Evolutionary conservation across 805 yeast species (phyloP).

Genomic region (Wickerhamomyces ciferrii): DNA sequence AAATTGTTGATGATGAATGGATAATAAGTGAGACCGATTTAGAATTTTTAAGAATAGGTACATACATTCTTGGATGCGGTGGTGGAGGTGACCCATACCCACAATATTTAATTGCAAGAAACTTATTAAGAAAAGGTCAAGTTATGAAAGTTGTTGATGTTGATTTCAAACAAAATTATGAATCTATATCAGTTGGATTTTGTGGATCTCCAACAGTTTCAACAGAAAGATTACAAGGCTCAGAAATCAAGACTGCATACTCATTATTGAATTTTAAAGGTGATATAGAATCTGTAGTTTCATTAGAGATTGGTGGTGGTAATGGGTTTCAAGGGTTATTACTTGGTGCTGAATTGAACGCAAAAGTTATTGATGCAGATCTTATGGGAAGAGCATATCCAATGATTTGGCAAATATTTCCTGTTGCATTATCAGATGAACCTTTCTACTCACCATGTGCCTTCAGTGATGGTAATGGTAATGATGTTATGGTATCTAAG

Average conservation of each 20-base stretch:
- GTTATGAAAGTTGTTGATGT: conserved; percentile 28
- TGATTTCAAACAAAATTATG: conserved; percentile 22
- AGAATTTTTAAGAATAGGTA: conserved; percentile 33
- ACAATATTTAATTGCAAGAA: conserved; percentile 25
- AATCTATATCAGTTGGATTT: conserved; percentile 27
- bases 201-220: conserved; percentile 46
- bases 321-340: conserved; percentile 32
- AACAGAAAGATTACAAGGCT: conserved; percentile 35
- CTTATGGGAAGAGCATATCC: conserved; percentile 46
- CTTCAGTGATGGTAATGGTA: conserved; percentile 39
- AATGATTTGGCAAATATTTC: conserved; percentile 36
- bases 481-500: conserved; percentile 26
- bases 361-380: conserved; percentile 32
- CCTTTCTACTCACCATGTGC: conserved; percentile 22
- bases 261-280: conserved; percentile 20
- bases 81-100: conserved; percentile 43
- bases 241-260: conserved; percentile 30
- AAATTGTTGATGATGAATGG: conserved; percentile 32
- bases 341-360: conserved; percentile 21
- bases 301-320: conserved; percentile 40
- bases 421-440: conserved; percentile 22
- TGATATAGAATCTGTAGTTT: conserved; percentile 28
- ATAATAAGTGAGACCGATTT: conserved; percentile 30
- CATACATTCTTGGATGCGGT: conserved; percentile 40
- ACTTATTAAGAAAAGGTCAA: conserved; percentile 28